These are phyloP conservation scores for Diaporthe longicolla DNA, from an alignment of 2,329 filamentous ascomycete species.

Conservation along the genomic window DNA sequence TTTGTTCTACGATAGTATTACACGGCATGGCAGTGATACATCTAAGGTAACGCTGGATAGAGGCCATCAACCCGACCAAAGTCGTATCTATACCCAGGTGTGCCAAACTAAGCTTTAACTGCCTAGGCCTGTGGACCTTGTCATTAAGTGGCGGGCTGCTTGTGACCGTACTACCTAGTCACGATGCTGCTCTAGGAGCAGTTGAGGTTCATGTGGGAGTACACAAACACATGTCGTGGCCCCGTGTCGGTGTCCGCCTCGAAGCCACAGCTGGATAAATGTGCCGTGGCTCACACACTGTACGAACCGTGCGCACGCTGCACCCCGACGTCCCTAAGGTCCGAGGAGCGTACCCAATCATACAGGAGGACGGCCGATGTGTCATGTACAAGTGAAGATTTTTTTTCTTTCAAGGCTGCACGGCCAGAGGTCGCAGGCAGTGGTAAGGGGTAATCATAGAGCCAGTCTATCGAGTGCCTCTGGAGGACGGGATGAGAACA, in stretches of 20 bases:
- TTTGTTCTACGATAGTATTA: background rate
- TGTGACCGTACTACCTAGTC: too few species aligned
- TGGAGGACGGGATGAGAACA: background rate
- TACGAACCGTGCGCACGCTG: background rate
- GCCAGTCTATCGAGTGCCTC: background rate
- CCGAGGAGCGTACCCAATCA: background rate
- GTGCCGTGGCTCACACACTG: background rate
- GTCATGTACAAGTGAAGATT: background rate
- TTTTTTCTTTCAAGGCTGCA: background rate
- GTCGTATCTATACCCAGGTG: background rate
- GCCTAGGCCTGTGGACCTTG: too few species aligned
- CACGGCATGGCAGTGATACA: background rate
- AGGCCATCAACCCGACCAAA: background rate
- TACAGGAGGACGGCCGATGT: background rate
- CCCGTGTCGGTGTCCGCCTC: background rate
- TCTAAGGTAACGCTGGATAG: background rate
- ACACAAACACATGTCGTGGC: background rate
- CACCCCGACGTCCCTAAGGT: background rate
- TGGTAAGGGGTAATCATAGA: background rate
- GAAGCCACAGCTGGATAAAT: background rate
- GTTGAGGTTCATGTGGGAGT: background rate
- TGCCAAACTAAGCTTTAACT: background rate
- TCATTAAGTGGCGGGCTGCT: background rate
- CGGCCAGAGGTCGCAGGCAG: background rate
- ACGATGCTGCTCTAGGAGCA: background rate